A percentile compares a stretch with the other conserved stretches of the same genome.
These are phyloP conservation scores for Kickxella alabastrina DNA, from an alignment of 192 early-diverging fungal species.

Conservation along the genomic window DNA sequence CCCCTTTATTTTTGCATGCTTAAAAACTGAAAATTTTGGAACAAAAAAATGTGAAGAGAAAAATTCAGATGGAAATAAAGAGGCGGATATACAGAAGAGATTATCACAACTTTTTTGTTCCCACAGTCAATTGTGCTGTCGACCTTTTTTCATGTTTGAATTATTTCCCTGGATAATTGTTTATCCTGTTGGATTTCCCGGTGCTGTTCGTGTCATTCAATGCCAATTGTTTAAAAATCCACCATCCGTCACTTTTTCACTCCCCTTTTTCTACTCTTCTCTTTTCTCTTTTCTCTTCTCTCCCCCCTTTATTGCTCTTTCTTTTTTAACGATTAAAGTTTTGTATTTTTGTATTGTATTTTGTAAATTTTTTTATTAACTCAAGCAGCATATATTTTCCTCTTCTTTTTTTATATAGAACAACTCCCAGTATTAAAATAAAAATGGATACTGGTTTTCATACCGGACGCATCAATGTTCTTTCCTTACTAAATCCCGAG, in stretches of 20 bases:
- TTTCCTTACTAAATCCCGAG: slow-evolving; percentile 4
- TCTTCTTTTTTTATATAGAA: neutral
- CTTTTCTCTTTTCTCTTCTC: too few species aligned
- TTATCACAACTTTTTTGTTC: slow-evolving; percentile 5
- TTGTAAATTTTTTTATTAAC: too few species aligned
- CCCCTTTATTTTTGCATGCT: neutral
- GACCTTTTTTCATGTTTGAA: neutral
- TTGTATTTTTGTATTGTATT: too few species aligned
- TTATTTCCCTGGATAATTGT: neutral
- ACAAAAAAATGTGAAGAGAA: neutral
- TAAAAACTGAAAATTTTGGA: neutral
- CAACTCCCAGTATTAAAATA: too few species aligned
- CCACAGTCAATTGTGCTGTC: neutral
- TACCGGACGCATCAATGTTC: slow-evolving; percentile 1
- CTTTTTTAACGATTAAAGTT: too few species aligned
- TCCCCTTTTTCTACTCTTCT: too few species aligned
- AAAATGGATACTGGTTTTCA: too few species aligned
- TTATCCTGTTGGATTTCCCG: neutral
- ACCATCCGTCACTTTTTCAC: too few species aligned
- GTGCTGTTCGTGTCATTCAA: too few species aligned
- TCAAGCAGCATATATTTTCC: too few species aligned
- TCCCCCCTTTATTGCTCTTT: too few species aligned
- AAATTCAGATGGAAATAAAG: neutral
- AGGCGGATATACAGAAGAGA: neutral
- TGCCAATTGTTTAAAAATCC: too few species aligned